Evolutionary conservation across 768 basidiomycete genomes (phyloP), one percentile per base, ranked within the genome.

Genomic region (Asterophora parasitica): DNA sequence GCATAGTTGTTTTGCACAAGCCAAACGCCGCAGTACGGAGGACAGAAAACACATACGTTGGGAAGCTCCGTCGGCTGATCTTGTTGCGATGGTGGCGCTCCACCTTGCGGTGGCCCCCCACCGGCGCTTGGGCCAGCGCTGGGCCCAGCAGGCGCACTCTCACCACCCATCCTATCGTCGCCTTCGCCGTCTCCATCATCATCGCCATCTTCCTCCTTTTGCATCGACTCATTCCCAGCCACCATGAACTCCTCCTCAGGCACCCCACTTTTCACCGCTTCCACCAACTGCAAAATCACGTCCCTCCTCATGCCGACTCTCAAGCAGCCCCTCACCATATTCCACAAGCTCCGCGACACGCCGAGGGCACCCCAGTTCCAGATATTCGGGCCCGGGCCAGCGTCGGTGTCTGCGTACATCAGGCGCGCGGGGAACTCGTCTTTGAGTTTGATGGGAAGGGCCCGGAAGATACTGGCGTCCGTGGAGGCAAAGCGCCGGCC

Each of bases 301-400:
- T 83, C 82, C 63, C 77, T 85, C 54, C 72, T 63, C 59, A 88
- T 58, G 2, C 86, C 85, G 1, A 73, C 68, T 26, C 71, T 70
- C 58, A 90, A 58, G 32, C 72, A 75, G 0, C 79, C 82, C 36
- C 75, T 69, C 4, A 85, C 84, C 65, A 89, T 73, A 58, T 86
- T 85, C 87, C 86, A 89, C 40, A 90, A 64, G 16, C 78, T 71
- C 45, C 72, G 70, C 4, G 83, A 85, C 13, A 89, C 85, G 3
- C 88, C 88, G 59, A 83, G 70, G 1, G 82, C 79, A 48, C 79
- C 79, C 87, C 87, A 90, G 59, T 79, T 84, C 87, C 87, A 90
- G 8, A 85, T 74, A 46, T 78, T 74, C 2, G 73, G 51, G 1
- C 77, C 81, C 34, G 70, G 74, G 0, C 83, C 84, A 12, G 78